Evolutionary conservation across 306 rosid species (phyloP).

Genomic region (Erythrophleum fordii): DNA sequence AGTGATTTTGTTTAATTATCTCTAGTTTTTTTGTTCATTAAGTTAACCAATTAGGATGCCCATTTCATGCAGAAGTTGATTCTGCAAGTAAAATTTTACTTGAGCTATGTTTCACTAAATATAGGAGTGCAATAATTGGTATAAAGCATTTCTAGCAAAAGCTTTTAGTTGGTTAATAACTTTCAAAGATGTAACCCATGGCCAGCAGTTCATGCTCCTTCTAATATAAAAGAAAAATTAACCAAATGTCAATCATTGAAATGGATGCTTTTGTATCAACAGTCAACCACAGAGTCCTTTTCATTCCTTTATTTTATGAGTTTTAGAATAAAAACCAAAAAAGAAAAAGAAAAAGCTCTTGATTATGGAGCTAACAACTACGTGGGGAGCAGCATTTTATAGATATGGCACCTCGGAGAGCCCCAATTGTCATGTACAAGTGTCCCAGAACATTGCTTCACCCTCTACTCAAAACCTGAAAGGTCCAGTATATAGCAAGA

Average conservation of each 20-base stretch:
- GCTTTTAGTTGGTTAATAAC: constrained; percentile 50
- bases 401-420: constrained; percentile 47
- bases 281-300: constrained; percentile 66
- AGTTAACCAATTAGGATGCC: constrained; percentile 26
- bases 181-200: constrained; percentile 56
- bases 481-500: background rate
- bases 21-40: constrained; percentile 30
- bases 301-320: constrained; percentile 44
- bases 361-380: constrained; percentile 55
- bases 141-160: constrained; percentile 28
- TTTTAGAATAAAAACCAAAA: constrained; percentile 4
- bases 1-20: background rate
- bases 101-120: constrained; percentile 37
- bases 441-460: constrained; percentile 42
- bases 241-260: constrained; percentile 48
- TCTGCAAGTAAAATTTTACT: constrained; percentile 31
- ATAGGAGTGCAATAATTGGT: constrained; percentile 29
- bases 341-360: constrained; percentile 21
- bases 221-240: constrained; percentile 30
- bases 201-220: constrained; percentile 38
- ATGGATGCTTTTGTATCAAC: constrained; percentile 44
- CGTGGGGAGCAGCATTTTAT: constrained; percentile 63
- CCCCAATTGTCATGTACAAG: constrained; percentile 45
- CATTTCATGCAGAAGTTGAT: constrained; percentile 35
- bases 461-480: constrained; percentile 26